These are phyloP conservation scores for Nitzschia palea DNA, from an alignment of 108 stramenopile species.

Conservation along the genomic window DNA sequence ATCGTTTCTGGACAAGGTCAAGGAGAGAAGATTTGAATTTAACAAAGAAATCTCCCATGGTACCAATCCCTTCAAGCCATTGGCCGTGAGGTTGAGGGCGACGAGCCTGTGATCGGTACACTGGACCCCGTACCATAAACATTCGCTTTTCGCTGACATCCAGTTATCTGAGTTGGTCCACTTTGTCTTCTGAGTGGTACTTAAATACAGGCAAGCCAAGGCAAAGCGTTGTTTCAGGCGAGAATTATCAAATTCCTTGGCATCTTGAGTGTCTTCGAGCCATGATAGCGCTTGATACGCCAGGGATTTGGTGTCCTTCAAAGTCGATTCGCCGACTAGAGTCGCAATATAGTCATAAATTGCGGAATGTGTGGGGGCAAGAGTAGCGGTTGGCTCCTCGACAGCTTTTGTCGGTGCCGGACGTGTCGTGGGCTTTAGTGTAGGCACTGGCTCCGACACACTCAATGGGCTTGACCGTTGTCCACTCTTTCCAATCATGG, in stretches of 20 bases:
- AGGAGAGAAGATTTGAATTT: background rate
- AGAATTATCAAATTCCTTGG: background rate
- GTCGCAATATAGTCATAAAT: background rate
- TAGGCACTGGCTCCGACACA: background rate
- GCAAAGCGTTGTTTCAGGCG: constrained; percentile 17
- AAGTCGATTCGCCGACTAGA: background rate
- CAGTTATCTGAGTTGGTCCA: constrained; percentile 34
- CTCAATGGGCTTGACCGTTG: background rate
- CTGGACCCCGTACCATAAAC: constrained; percentile 51
- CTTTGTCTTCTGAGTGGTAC: background rate
- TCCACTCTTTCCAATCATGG: constrained; percentile 1
- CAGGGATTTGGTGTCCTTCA: background rate
- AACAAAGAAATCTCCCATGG: constrained; percentile 30
- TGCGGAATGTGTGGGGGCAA: background rate
- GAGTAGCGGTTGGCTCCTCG: background rate
- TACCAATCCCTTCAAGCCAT: constrained; percentile 33
- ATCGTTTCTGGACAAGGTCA: constrained; percentile 17
- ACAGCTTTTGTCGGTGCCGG: background rate
- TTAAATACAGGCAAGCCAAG: constrained; percentile 11
- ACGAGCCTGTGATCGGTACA: constrained; percentile 37
- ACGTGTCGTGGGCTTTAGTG: background rate
- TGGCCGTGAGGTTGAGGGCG: constrained; percentile 26
- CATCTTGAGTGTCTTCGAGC: constrained; percentile 2
- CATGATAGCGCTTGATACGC: background rate
- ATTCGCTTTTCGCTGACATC: constrained; percentile 35